A percentile compares a stretch with the other conserved stretches of the same genome.
phyloP scores from a whole-genome alignment of 1,284 basidiomycete species.

The Ganoderma resinaceum region DNA sequence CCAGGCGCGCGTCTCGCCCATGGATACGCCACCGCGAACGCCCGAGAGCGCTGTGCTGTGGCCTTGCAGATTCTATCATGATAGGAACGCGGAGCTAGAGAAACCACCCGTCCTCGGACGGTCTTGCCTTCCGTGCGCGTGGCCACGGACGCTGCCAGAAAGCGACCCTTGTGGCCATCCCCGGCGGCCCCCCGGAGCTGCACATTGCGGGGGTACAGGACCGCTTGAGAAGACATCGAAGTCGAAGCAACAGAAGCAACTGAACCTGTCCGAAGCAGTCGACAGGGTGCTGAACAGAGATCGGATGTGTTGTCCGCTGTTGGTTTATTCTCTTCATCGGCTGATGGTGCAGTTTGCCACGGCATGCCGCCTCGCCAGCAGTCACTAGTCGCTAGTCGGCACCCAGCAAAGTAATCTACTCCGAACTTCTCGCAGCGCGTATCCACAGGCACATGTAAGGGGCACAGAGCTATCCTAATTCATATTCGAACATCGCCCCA shows the following conservation, averaged over 20 bases:
- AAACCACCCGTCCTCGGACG: neutral
- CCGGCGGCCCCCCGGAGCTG: neutral
- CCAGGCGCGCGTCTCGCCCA: neutral
- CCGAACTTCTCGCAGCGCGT: neutral
- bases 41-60: neutral
- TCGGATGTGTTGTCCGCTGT: neutral
- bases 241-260: neutral
- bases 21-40: conserved; percentile 3
- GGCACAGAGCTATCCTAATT: neutral
- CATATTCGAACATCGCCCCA: neutral
- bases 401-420: neutral
- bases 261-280: neutral
- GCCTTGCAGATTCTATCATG: conserved; percentile 21
- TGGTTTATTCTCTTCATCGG: neutral
- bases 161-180: neutral
- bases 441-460: neutral
- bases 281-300: neutral
- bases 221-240: neutral
- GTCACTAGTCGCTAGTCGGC: too few relatives aligned
- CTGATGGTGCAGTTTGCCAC: neutral
- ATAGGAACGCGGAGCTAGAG: conserved; percentile 16
- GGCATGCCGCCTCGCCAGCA: neutral
- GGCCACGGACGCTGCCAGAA: neutral
- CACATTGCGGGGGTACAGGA: neutral
- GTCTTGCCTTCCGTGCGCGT: conserved; percentile 5